Conservation (phyloP, 2,329 filamentous ascomycete species). For the Apiospora marii region DNA sequence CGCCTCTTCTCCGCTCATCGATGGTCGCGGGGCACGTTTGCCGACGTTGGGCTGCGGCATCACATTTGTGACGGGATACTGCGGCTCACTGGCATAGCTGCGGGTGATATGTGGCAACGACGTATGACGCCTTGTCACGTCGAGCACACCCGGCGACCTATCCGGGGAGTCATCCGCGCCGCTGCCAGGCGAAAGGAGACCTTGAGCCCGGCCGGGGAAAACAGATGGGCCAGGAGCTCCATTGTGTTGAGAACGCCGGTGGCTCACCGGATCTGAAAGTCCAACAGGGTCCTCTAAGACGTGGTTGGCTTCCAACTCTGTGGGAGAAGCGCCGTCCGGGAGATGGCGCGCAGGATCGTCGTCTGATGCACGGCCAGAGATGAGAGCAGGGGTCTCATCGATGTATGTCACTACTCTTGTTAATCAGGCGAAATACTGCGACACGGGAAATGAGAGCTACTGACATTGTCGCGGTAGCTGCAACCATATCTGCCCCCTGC, state of each 20-base stretch:
- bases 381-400: slow-evolving; percentile 40
- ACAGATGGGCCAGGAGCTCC: neutral
- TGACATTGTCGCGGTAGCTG: slow-evolving; percentile 35
- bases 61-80: slow-evolving; percentile 1
- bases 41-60: slow-evolving; percentile 24
- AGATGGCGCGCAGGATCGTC: slow-evolving; percentile 31
- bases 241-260: neutral
- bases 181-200: slow-evolving; percentile 13
- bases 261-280: neutral
- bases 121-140: neutral
- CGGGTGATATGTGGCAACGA: neutral
- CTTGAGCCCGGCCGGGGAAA: neutral
- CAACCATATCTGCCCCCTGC: slow-evolving; percentile 42
- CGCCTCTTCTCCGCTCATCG: slow-evolving; percentile 43
- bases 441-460: neutral
- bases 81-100: neutral
- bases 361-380: slow-evolving; percentile 35
- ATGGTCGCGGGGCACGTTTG: slow-evolving; percentile 33
- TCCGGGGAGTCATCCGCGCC: neutral
- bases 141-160: neutral
- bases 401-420: slow-evolving; percentile 40
- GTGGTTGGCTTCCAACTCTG: neutral
- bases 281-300: neutral
- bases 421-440: neutral
- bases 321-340: slow-evolving; percentile 6